Base-by-base conservation (phyloP, 805 yeast species). In the Middelhovenomyces tepae region DNA sequence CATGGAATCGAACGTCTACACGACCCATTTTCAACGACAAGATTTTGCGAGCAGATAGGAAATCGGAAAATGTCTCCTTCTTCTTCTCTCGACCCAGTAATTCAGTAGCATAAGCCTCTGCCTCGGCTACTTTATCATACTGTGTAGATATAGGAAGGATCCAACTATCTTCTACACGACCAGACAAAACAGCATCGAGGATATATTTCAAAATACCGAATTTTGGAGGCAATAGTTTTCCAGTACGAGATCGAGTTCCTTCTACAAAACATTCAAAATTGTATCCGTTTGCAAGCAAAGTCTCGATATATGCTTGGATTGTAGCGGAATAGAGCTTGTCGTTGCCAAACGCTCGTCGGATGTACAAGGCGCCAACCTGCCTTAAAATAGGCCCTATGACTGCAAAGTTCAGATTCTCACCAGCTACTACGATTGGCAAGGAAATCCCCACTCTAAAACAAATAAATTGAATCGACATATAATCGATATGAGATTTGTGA, bases 241-340 rank as follows among this genome's bases (percentile, higher is more conserved):
- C 81, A 40, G 75, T 74, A 38, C 81, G 60, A 2, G 79, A 73
- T 24, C 81, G 62, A 1, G 78, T 71, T n/a, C 81, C 81, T 50
- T 74, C 81, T 32, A 74, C 69, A 44, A 74, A 74, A 38, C 76
- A 73, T 46, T 75, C 79, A 40, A 74, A 57, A 42, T 66, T 66
- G 35, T 65, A 54, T 31, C 75, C 73, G 38, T 68, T 60, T 15
- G 58, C 37, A 18, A 74, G 59, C 6, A 70, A 42, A 21, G 68
- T 69, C 42, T 71, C 73, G 28, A 74, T 57, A 35, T 67, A 63
- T 24, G 60, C 47, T 40, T 59, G 63, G 40, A 61, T 50, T 11
- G 60, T 48, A 4, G 62, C 51, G 54, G 68, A 47, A 55, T 62
- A 56, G 51, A 68, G 53, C 58, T 70, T 50, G 56, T 62, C 60